Evolutionary conservation across 495 filamentous ascomycete species (phyloP), one percentile per base, ranked within the genome.

Genomic region (Barbatosphaeria neglecta): DNA sequence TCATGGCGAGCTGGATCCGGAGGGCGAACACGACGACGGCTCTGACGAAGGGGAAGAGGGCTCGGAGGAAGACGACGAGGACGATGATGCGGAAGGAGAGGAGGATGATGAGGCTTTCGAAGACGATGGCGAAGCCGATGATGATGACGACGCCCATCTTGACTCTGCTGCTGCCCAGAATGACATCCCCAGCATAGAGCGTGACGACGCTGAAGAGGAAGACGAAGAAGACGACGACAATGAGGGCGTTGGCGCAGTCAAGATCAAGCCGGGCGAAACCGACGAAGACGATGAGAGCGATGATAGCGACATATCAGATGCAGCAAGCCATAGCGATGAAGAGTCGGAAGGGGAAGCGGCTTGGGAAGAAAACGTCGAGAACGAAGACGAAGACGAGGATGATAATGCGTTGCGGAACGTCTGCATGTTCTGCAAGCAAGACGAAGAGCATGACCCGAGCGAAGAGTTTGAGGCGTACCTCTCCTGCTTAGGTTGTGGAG

Each of bases 381-480:
- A 85, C 38, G 84, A 85, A 24, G 82, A 85, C 41, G 78, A 72
- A 3, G 84, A 85, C 22, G 76, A 68, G n/a, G 76, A 77, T 0
- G 64, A 77, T 62, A 60, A 74, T 66, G 51, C 74, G 67, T 55
- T 76, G 69, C 45, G 85, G 73, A 84, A 73, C 78, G 82, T 83
- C 63, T 76, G 87, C 78, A 48, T 66, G 19, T 89, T 86, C 60
- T 95, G 88, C 62, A 76, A 73, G 33, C 72, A 86, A 51, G 83
- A 88, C 55, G 89, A 94, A 65, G 86, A 90, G 44, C 68, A 92
- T 51, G 89, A 95, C 51, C 86, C 89, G 6, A 80, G 76, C 50
- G 83, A 85, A 47, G 90, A 95, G 49, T 96, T 84, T 61, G 92
- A 97, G 65, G 73, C 84, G 47, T 88, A 83, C 59, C 69, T 97